These are phyloP conservation scores for Pholiota molesta DNA, from an alignment of 768 basidiomycete species.

Conservation along the genomic window DNA sequence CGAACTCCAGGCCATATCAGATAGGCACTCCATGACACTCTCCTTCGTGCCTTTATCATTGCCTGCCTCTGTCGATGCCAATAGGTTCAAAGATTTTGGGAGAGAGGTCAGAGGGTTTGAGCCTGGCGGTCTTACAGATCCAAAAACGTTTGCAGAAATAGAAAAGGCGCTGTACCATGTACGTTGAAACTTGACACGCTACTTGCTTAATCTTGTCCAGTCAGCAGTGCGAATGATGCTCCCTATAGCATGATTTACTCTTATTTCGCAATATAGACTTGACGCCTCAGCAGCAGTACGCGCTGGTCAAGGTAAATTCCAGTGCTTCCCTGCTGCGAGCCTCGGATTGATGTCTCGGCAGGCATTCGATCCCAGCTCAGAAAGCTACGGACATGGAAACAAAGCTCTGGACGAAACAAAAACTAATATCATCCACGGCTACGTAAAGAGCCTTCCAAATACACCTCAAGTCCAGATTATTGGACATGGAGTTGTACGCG, in stretches of 20 bases:
- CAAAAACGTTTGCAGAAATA: constrained; percentile 65
- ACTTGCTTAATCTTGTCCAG: background rate
- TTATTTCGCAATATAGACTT: constrained; percentile 71
- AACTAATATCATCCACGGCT: constrained; percentile 83
- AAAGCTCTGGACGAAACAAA: constrained; percentile 74
- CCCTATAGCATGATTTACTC: constrained; percentile 61
- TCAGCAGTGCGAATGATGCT: background rate
- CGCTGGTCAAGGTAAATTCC: constrained; percentile 70
- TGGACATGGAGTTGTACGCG: constrained; percentile 77
- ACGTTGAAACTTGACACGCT: constrained; percentile 18
- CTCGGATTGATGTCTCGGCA: constrained; percentile 27
- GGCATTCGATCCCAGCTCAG: constrained; percentile 69
- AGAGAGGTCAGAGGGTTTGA: constrained; percentile 73
- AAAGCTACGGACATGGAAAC: constrained; percentile 83
- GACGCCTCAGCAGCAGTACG: constrained; percentile 82
- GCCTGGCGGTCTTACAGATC: constrained; percentile 55
- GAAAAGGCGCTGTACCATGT: constrained; percentile 77
- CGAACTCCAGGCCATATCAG: too few relatives aligned
- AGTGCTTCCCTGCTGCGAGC: background rate
- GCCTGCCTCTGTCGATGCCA: constrained; percentile 66
- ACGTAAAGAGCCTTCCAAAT: constrained; percentile 86
- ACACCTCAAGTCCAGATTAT: constrained; percentile 90
- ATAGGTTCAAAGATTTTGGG: constrained; percentile 71
- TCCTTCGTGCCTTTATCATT: constrained; percentile 67
- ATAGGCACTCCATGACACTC: constrained; percentile 54